Evolutionary conservation across 2,329 filamentous ascomycete genomes (phyloP).

Genomic region (Diplodia mutila): DNA sequence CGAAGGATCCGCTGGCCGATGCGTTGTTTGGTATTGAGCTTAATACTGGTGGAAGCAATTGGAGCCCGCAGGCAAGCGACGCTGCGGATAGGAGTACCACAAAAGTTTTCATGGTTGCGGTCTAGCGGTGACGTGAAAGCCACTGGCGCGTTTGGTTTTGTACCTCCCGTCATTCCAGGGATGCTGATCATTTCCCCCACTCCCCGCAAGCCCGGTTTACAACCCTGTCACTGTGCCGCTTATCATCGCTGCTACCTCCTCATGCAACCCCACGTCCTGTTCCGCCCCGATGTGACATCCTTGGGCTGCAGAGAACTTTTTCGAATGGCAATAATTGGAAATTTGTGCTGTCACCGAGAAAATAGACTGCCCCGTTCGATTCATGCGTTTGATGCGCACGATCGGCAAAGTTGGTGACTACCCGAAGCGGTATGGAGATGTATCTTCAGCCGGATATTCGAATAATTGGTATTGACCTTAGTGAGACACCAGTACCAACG

Average conservation of each 20-base stretch:
- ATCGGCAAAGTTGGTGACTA: background rate
- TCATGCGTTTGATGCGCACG: background rate
- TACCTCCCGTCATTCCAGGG: conserved; percentile 6
- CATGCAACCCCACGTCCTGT: conserved; percentile 5
- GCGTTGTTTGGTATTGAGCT: conserved; percentile 32
- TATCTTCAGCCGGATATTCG: background rate
- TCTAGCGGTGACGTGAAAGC: background rate
- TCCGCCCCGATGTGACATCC: background rate
- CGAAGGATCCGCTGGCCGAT: conserved; percentile 32
- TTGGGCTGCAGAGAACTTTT: background rate
- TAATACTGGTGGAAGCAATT: conserved; percentile 47
- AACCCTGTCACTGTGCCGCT: background rate
- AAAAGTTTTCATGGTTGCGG: background rate
- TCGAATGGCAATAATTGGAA: background rate
- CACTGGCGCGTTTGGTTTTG: background rate
- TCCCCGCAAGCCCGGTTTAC: background rate
- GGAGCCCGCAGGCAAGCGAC: conserved; percentile 37
- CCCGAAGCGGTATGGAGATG: background rate
- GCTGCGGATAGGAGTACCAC: background rate
- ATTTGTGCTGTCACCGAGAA: background rate
- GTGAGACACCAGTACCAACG: no score
- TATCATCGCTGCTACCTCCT: conserved; percentile 6
- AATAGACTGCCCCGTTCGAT: background rate
- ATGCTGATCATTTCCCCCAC: conserved; percentile 14
- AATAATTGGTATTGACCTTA: background rate